Base-by-base conservation (phyloP, 805 yeast genomes). In the Maudiozyma pseudohumilis region DNA sequence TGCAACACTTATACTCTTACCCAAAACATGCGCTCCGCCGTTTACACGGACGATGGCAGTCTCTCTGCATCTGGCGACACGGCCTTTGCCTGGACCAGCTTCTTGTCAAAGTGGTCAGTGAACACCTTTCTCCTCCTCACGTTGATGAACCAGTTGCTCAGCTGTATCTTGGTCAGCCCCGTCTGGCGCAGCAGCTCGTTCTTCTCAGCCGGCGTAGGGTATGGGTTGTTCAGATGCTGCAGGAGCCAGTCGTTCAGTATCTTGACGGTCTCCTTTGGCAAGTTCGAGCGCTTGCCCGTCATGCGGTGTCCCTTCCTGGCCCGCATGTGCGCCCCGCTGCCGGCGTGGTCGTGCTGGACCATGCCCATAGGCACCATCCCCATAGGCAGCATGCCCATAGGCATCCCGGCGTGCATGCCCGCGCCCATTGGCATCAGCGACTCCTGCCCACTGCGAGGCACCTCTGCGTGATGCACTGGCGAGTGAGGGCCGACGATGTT, bases 121-220 rank as follows among this genome's bases (percentile, higher is more conserved):
- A 59, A 60, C 6, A 84, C 71, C 52, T 81, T 76, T 47, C 95
- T 66, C 50, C 94, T 68, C 49, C 95, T 72, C 15, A 89, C 94
- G 55, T 84, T 84, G 52, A 84, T 85, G 51, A 84, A 84, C 95
- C 95, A 84, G 54, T 84, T 85, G 46, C 82, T 72, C 43, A 84
- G 68, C 59, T 84, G 95, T 43, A 81, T 85, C 58, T 80, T 76
- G 44, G 84, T 80, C 53, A 84, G 67, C 0, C 92, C 89, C 0
- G 95, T 84, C 53, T 71, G 68, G 47, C 69, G 65, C 68, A 81
- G 72, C 39, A 84, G 65, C 50, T 74, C 75, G 44, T 72, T 69
- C 63, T 85, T 84, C 50, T 84, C 94, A 33, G 75, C 73, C 38
- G 81, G 81, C 37, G 83, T 80, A 3, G 95, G 95, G 56, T 84